Percentiles rank a stretch among this genome's conserved stretches.
Evolutionary conservation across 2,329 filamentous ascomycete genomes (phyloP).

Genomic region (Aureobasidium subglaciale): DNA sequence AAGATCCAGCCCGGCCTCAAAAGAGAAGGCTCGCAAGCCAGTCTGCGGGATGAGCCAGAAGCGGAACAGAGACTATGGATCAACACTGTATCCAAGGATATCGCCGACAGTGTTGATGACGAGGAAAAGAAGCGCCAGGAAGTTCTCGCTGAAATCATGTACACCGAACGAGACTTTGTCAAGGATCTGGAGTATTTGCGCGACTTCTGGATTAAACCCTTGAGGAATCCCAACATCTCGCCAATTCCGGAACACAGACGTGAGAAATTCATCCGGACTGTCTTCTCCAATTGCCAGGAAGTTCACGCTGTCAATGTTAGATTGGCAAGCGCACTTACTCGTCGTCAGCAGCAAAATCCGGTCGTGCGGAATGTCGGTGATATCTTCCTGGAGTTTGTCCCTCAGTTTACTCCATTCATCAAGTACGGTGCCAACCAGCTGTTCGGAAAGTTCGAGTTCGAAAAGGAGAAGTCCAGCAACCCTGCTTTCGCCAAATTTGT

Average conservation of each 20-base stretch:
- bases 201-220: conserved; percentile 96
- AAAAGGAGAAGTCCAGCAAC: conserved; percentile 87
- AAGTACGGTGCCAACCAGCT: conserved; percentile 92
- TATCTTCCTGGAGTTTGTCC: conserved; percentile 86
- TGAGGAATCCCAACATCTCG: conserved; percentile 69
- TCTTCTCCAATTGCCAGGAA: conserved; percentile 94
- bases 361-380: conserved; percentile 88
- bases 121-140: conserved; percentile 96
- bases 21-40: conserved; percentile 60
- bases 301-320: conserved; percentile 86
- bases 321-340: conserved; percentile 80
- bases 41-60: conserved; percentile 75
- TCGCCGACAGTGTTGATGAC: conserved; percentile 83
- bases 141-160: conserved; percentile 96
- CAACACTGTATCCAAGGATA: conserved; percentile 91
- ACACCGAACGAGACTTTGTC: conserved; percentile 96
- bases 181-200: conserved; percentile 96
- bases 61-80: conserved; percentile 99
- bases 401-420: conserved; percentile 92
- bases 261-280: conserved; percentile 85
- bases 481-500: conserved; percentile 82
- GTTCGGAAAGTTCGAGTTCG: conserved; percentile 96
- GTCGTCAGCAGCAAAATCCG: conserved; percentile 81
- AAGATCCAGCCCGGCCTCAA: conserved; percentile 86
- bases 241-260: conserved; percentile 82